Conservation (phyloP, 2,329 filamentous ascomycete species). For the Sarocladium strictum region DNA sequence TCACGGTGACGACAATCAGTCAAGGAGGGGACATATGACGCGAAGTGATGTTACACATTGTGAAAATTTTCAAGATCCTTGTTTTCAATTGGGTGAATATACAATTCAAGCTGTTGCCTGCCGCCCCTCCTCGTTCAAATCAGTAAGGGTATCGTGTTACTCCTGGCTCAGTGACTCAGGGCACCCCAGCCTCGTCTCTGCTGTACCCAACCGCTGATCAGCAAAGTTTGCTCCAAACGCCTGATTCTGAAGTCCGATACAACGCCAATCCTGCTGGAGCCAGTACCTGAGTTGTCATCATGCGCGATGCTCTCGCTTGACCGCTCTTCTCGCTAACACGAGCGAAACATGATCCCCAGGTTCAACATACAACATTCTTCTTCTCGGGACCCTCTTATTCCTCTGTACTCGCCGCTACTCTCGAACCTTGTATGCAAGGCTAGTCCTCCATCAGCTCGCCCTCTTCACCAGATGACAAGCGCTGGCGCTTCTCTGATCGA, state of each 20-base stretch:
- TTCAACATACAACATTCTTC: no score
- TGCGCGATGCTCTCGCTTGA: background rate
- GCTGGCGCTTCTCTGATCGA: conserved; percentile 36
- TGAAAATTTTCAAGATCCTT: background rate
- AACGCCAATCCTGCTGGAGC: background rate
- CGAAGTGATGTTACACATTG: background rate
- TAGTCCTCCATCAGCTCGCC: conserved; percentile 38
- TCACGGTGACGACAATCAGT: background rate
- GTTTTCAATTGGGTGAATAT: background rate
- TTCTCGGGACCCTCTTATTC: no score
- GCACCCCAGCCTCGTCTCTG: background rate
- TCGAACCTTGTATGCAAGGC: no score
- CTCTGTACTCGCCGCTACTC: no score
- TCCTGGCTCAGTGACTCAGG: background rate
- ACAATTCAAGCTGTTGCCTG: background rate
- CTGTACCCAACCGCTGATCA: background rate
- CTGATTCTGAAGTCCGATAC: background rate
- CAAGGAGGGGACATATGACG: background rate
- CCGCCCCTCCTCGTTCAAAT: background rate
- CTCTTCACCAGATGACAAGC: conserved; percentile 42
- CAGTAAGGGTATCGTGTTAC: conserved; percentile 6
- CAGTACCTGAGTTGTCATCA: no score
- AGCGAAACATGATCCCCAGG: background rate
- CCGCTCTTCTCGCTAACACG: background rate
- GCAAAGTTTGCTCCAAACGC: conserved; percentile 3